phyloP scores from a whole-genome alignment of 1,284 basidiomycete species.

The Tylopilus sp. region DNA sequence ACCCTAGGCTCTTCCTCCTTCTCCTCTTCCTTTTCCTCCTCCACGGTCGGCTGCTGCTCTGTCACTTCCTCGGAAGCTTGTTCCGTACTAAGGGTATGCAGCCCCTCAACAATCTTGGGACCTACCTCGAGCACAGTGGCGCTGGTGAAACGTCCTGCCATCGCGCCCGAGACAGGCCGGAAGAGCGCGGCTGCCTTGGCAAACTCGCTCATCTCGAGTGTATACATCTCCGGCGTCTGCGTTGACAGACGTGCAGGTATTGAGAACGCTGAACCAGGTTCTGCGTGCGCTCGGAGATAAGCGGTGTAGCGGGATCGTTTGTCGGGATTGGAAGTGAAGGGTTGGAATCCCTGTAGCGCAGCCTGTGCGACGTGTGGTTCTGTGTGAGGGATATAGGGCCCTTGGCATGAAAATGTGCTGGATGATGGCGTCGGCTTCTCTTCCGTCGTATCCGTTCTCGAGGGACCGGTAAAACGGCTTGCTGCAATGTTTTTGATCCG shows the following conservation, averaged over 20 bases:
- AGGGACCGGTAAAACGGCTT: slow-evolving; percentile 24
- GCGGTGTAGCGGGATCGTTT: slow-evolving; percentile 85
- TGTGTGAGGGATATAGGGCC: slow-evolving; percentile 54
- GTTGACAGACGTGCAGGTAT: slow-evolving; percentile 46
- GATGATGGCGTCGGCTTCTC: slow-evolving; percentile 20
- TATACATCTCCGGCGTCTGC: slow-evolving; percentile 65
- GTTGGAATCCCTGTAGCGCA: slow-evolving; percentile 85
- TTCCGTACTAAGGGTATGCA: slow-evolving; percentile 60
- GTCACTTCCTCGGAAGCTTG: slow-evolving; percentile 28
- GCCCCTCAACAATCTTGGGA: slow-evolving; percentile 64
- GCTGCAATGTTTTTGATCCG: slow-evolving; percentile 66
- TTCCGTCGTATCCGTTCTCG: slow-evolving; percentile 23
- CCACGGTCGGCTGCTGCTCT: slow-evolving; percentile 38
- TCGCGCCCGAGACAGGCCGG: slow-evolving; percentile 86
- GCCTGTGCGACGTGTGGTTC: slow-evolving; percentile 79
- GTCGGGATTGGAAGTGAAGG: slow-evolving; percentile 70
- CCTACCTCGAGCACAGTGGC: slow-evolving; percentile 61
- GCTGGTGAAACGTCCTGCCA: slow-evolving; percentile 88
- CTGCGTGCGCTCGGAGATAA: slow-evolving; percentile 75
- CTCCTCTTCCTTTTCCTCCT: slow-evolving; percentile 43
- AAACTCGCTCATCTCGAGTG: slow-evolving; percentile 83
- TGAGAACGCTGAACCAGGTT: slow-evolving; percentile 36
- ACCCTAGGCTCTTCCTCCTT: slow-evolving; percentile 68
- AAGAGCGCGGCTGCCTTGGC: slow-evolving; percentile 84
- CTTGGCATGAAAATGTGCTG: slow-evolving; percentile 23